Base-by-base conservation (phyloP, 352 stramenopile genomes). In the Hyaloperonospora brassicae region DNA sequence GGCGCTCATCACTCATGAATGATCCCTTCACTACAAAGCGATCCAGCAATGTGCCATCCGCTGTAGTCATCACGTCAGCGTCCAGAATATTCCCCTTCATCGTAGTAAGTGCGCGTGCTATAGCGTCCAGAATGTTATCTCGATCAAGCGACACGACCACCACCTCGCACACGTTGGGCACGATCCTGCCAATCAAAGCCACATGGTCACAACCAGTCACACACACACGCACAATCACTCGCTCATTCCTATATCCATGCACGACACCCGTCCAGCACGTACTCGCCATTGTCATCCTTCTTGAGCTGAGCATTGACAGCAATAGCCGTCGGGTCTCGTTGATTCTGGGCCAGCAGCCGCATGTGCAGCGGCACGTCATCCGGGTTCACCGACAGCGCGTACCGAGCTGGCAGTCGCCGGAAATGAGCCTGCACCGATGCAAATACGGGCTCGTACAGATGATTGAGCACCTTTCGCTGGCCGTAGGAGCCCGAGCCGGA, bases 311-410 rank as follows among this genome's bases (percentile, higher is more conserved):
- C 80, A 39, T 87, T 90, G 30, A 93, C 81, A 22, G 78, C 79
- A 51, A 93, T 89, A 13, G 85, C 83, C 17, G 84, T 84, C 5
- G 83, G 83, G 53, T 84, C 76, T 22, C 83, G 79, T 49, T 89
- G 78, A 39, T 93, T 86, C 52, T 87, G 83, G 13, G 83, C 79
- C 42, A 93, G 63, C 44, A 93, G 53, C 9, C 83, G 79, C 80
- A 93, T 93, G 58, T 93, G 83, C 66, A 91, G 72, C 8, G 83
- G 83, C n/a, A 93, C 83, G 44, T 93, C 83, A 62, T 91, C 83
- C 1, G 83, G 80, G 57, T 93, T 88, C 35, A 93, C 83, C 0
- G 80, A 91, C 31, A 93, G 62, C 14, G 83, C 83, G 49, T 93
- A 93, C 30, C 83, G 78, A 30, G 83, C 83, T 31, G 83, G 83